Evolutionary conservation across 371 early-diverging fungal genomes (phyloP).

Genomic region (Entomophthora muscae): DNA sequence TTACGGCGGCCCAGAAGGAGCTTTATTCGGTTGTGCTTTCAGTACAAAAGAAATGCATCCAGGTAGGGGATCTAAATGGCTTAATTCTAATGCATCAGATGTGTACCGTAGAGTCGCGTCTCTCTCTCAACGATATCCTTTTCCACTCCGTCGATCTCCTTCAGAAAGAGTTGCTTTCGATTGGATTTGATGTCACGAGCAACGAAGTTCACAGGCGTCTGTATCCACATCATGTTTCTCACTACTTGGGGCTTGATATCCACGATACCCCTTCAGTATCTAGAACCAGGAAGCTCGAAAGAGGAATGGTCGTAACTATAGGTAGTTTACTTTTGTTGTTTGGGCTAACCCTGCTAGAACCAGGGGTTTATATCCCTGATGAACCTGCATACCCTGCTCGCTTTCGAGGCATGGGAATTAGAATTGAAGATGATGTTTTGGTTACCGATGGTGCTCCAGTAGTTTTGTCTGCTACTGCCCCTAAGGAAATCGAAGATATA

Average conservation of each 20-base stretch:
- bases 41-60: conserved; percentile 71
- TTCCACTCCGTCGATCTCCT: conserved; percentile 38
- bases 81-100: conserved; percentile 16
- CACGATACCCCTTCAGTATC: conserved; percentile 70
- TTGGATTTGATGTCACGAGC: conserved; percentile 29
- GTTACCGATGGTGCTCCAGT: conserved; percentile 45
- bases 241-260: conserved; percentile 87
- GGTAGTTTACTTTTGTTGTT: conserved; percentile 16
- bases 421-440: conserved; percentile 90
- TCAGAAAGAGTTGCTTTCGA: conserved; percentile 35
- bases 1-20: conserved; percentile 54
- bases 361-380: conserved; percentile 83
- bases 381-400: conserved; percentile 51
- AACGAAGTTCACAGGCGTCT: conserved; percentile 48
- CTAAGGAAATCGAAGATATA: conserved; percentile 78
- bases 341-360: conserved; percentile 34
- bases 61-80: conserved; percentile 21
- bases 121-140: conserved; percentile 73
- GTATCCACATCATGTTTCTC: conserved; percentile 90
- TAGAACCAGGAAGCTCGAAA: conserved; percentile 43
- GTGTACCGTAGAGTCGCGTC: conserved; percentile 44
- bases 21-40: conserved; percentile 73
- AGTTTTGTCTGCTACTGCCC: conserved; percentile 54
- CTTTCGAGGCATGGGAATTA: conserved; percentile 82
- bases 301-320: conserved; percentile 84